Base-by-base conservation (phyloP, 805 yeast species). In the Schwanniomyces occidentalis region DNA sequence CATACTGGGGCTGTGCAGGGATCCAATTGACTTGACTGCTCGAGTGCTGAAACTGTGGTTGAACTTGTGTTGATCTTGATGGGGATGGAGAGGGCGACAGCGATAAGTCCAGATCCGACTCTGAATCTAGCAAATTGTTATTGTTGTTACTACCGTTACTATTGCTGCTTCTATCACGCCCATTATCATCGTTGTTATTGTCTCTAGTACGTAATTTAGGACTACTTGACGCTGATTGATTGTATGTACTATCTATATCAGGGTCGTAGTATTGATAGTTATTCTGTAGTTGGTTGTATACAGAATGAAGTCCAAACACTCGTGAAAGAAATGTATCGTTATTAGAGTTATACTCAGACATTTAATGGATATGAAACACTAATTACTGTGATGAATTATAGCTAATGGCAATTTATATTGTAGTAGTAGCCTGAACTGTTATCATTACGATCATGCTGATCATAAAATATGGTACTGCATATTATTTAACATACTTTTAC, bases 301-400 rank as follows among this genome's bases (percentile, higher is more conserved):
- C 57, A 6, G 73, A 67, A 36, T 67, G 65, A 24, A 69, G 58
- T 4, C 85, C 86, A 56, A 80, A 79, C 15, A 80, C 82, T 26
- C 85, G 64, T 7, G 83, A 78, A 40, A 80, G 63, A 48, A 80
- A 80, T 5, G 85, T 80, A 46, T 78, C 78, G 34, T 63, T 63
- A 38, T 55, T 52, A 16, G 28, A 31, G 29, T 35, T 42, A 14
- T 26, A 30, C 7, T 35, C 40, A 15, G 45, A 38, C 42, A 41
- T 37, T 21, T 10, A 15, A 27, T 13, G n/a, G n/a, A n/a, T n/a
- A n/a, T n/a, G n/a, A n/a, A n/a, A n/a, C n/a, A n/a, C n/a, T n/a
- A n/a, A n/a, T n/a, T n/a, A n/a, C n/a, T n/a, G n/a, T n/a, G n/a
- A n/a, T n/a, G n/a, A n/a, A n/a, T n/a, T n/a, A n/a, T n/a, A n/a